Percentiles rank a stretch among this genome's conserved stretches.
phyloP scores from a whole-genome alignment of 2,329 filamentous ascomycete genomes.

The Cercospora zeina region DNA sequence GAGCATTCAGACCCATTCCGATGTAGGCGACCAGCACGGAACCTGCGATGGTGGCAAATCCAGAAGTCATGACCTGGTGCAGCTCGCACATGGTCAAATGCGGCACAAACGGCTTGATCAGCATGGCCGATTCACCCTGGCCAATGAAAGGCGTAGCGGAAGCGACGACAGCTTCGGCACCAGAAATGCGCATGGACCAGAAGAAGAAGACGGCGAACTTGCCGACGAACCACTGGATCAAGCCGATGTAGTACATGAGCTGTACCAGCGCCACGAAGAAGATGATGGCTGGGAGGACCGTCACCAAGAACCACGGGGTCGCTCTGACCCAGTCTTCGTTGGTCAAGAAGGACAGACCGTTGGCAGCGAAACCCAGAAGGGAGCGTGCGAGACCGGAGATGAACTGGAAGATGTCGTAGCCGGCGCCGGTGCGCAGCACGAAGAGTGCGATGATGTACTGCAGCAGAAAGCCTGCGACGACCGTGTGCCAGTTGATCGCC shows the following conservation, averaged over 20 bases:
- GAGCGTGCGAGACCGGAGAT: constrained; percentile 72
- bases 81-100: constrained; percentile 85
- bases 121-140: constrained; percentile 89
- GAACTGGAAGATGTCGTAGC: constrained; percentile 89
- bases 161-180: constrained; percentile 89
- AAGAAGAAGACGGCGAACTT: constrained; percentile 92
- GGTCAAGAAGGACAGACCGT: constrained; percentile 74
- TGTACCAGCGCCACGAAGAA: constrained; percentile 95
- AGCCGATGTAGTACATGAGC: constrained; percentile 75
- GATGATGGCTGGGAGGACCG: constrained; percentile 86
- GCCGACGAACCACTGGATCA: constrained; percentile 84
- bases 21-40: constrained; percentile 87
- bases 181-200: constrained; percentile 82
- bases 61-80: constrained; percentile 89
- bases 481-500: constrained; percentile 51
- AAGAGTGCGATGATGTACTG: constrained; percentile 90
- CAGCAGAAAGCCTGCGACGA: constrained; percentile 83
- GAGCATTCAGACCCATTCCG: constrained; percentile 74
- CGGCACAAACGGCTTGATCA: constrained; percentile 82
- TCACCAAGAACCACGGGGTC: constrained; percentile 67
- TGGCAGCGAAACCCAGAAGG: constrained; percentile 71
- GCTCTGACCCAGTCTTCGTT: constrained; percentile 46
- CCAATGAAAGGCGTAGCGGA: constrained; percentile 92
- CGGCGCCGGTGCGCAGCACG: constrained; percentile 75
- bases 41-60: constrained; percentile 89